Conservation (phyloP, 306 rosid genomes). For the Begonia fuchsioides region DNA sequence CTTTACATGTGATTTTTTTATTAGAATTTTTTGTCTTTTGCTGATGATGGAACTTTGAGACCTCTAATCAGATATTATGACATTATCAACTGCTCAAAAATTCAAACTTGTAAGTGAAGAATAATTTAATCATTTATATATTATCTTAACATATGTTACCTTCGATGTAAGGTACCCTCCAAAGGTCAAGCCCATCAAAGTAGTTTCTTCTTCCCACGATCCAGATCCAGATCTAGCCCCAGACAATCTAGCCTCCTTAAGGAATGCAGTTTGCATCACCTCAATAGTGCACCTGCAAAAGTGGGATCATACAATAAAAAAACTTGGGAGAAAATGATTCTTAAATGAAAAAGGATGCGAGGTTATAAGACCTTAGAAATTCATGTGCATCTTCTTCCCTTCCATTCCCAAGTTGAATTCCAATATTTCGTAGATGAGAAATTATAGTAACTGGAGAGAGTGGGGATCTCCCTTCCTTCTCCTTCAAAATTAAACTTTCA, state of each 20-base stretch:
- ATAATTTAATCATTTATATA: too few species aligned
- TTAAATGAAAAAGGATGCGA: too few species aligned
- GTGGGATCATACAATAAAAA: too few species aligned
- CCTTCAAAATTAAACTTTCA: conserved; percentile 59
- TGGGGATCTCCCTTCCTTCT: conserved; percentile 49
- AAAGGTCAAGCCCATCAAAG: conserved; percentile 71
- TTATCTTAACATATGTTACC: too few species aligned
- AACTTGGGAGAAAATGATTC: too few species aligned
- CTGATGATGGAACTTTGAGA: too few species aligned
- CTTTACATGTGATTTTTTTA: too few species aligned
- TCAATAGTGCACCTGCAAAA: conserved; percentile 64
- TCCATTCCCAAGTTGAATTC: conserved; percentile 82
- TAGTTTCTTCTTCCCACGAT: conserved; percentile 63
- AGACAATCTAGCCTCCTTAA: conserved; percentile 43
- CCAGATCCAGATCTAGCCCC: too few species aligned
- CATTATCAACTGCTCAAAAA: too few species aligned
- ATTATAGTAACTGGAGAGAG: conserved; percentile 61
- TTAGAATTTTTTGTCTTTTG: too few species aligned
- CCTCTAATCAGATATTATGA: too few species aligned
- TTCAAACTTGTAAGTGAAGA: too few species aligned
- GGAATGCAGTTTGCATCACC: conserved; percentile 77
- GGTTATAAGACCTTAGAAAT: conserved; percentile 53
- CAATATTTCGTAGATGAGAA: conserved; percentile 57
- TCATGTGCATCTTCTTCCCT: conserved; percentile 98
- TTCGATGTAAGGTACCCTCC: conserved; percentile 91